Conservation (phyloP, 2,329 filamentous ascomycete genomes). For the Botrytis pseudocinerea region DNA sequence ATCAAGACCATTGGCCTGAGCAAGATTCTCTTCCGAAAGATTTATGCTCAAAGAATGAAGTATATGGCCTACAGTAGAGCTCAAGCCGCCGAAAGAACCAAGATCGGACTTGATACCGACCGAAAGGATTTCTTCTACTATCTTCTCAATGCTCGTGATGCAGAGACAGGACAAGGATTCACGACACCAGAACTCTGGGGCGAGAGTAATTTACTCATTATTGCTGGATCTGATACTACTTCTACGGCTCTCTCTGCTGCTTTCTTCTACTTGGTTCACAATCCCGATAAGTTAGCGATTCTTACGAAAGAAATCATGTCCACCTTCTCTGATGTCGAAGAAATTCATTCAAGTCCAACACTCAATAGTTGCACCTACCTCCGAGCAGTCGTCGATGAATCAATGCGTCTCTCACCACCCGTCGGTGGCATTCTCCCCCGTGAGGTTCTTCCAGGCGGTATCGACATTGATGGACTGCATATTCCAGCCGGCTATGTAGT, state of each 20-base stretch:
- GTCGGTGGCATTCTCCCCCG: constrained; percentile 34
- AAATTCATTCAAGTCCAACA: constrained; percentile 38
- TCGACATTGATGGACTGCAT: constrained; percentile 36
- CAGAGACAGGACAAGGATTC: constrained; percentile 59
- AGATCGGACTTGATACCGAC: constrained; percentile 60
- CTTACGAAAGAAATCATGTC: constrained; percentile 35
- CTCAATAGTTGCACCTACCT: constrained; percentile 45
- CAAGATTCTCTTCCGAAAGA: constrained; percentile 65
- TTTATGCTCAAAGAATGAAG: constrained; percentile 64
- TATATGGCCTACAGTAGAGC: constrained; percentile 72
- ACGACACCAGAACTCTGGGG: constrained; percentile 41
- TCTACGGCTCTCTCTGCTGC: constrained; percentile 43
- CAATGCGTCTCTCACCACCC: constrained; percentile 37
- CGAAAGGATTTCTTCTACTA: constrained; percentile 73
- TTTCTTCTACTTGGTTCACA: constrained; percentile 44
- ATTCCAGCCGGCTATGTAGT: constrained; percentile 47
- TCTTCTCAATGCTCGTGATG: constrained; percentile 69
- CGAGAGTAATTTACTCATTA: constrained; percentile 33
- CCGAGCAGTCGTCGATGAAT: constrained; percentile 45
- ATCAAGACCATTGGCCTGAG: constrained; percentile 67
- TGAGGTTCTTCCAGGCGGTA: constrained; percentile 32
- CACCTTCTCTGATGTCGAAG: constrained; percentile 37
- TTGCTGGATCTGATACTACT: constrained; percentile 45
- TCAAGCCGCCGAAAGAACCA: constrained; percentile 66
- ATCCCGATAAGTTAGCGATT: constrained; percentile 39